A percentile compares a stretch with the other conserved stretches of the same genome.
These are phyloP conservation scores for Puccinia horiana DNA, from an alignment of 1,284 basidiomycete species.

Conservation along the genomic window DNA sequence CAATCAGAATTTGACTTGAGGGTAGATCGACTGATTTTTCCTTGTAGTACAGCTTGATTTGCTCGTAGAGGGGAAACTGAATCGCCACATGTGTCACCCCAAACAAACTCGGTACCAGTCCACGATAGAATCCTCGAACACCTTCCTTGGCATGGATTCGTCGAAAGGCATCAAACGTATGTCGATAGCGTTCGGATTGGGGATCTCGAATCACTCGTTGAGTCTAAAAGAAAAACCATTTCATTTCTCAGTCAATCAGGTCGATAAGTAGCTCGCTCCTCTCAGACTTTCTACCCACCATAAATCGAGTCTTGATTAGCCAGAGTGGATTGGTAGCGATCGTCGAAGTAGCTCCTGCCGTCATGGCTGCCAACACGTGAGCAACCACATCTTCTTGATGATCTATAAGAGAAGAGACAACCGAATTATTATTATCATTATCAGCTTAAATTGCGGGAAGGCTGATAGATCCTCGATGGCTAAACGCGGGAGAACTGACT, in stretches of 20 bases:
- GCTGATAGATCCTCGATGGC: constrained; percentile 43
- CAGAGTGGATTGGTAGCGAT: constrained; percentile 88
- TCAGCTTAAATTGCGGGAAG: too few species aligned
- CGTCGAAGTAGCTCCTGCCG: constrained; percentile 84
- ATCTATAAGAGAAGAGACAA: constrained; percentile 5
- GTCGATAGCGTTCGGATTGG: constrained; percentile 75
- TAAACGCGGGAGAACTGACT: constrained; percentile 14
- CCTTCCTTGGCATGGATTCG: constrained; percentile 87
- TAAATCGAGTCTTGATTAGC: constrained; percentile 96
- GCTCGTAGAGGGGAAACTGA: constrained; percentile 93
- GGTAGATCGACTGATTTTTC: constrained; percentile 62
- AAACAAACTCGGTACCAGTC: constrained; percentile 80
- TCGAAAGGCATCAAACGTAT: constrained; percentile 80
- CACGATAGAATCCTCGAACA: constrained; percentile 81
- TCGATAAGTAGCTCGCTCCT: not conserved
- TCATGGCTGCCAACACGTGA: constrained; percentile 89
- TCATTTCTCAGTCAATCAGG: not conserved
- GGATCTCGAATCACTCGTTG: constrained; percentile 66
- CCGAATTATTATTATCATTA: not conserved
- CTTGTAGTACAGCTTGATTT: constrained; percentile 73
- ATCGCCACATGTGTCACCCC: constrained; percentile 90
- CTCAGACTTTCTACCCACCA: constrained; percentile 66
- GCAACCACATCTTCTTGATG: constrained; percentile 58
- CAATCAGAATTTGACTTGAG: constrained; percentile 73
- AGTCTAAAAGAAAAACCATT: constrained; percentile 51